Evolutionary conservation across 2,329 filamentous ascomycete genomes (phyloP), one percentile per base, ranked within the genome.

Genomic region (Clarireedia paspali): DNA sequence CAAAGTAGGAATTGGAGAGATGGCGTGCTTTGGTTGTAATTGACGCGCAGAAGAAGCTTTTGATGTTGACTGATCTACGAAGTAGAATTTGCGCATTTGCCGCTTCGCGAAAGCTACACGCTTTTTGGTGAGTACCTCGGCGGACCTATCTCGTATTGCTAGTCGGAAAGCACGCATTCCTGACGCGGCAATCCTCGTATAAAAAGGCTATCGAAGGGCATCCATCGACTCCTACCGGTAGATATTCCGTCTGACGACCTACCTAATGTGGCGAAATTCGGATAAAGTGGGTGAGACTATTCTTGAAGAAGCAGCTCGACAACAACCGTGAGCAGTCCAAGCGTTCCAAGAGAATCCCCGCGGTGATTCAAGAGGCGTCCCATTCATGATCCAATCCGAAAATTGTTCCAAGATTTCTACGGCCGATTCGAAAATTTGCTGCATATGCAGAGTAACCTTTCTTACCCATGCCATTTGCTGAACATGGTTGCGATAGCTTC

Each of bases 1-100:
- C 48, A 34, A 63, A 68, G 49, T 68, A 63, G 55, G 56, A 14
- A 24, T 6, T 6, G 6, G 5, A 9, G 14, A 20, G 14, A 15
- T 17, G 12, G 24, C 24, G 10, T 23, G 17, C 23, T 17, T 38
- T 20, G 15, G 5, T 20, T 42, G 6, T 20, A 6, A 20, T 17
- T 17, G 17, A 20, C n/a, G 15, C 17, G n/a, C 39, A 42, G 39
- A 42, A n/a, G 39, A 42, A 20, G 39, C 39, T 42, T 42, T 42
- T 42, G 39, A 42, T 42, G 20, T 20, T 20, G 20, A 20, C 20
- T 20, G 17, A n/a, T 3, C 4, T 30, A 4, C 30, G 27, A 30
- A 30, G 27, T 30, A 30, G 30, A 34, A 5, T 34, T 34, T 34
- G 30, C 15, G 39, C 14, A 20, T 10, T 14, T 42, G 39, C 30